Evolutionary conservation across 805 yeast genomes (phyloP).

Genomic region (Yarrowia sp.): DNA sequence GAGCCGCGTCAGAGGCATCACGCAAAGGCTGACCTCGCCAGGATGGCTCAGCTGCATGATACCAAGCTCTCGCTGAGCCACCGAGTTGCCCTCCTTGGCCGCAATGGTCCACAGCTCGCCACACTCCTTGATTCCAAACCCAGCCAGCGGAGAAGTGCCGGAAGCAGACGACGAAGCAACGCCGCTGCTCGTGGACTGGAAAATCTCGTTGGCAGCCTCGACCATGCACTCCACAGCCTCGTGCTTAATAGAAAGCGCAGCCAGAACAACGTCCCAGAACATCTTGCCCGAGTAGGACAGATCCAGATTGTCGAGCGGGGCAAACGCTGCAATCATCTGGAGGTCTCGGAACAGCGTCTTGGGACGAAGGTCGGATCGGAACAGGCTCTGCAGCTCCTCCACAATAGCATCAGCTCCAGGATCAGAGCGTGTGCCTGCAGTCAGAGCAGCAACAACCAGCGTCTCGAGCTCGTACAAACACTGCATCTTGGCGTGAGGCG

Average conservation of each 20-base stretch:
- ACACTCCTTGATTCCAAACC: conserved; percentile 33
- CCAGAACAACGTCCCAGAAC: conserved; percentile 42
- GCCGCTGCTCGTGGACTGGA: conserved; percentile 30
- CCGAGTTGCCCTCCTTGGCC: conserved; percentile 35
- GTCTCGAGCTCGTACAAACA: conserved; percentile 34
- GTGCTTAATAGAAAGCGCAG: conserved; percentile 37
- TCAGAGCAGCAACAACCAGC: conserved; percentile 34
- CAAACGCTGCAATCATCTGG: conserved; percentile 39
- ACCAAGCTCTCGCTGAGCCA: conserved; percentile 36
- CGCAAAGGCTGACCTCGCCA: conserved; percentile 32
- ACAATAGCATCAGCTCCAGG: conserved; percentile 39
- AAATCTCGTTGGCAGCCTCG: conserved; percentile 33
- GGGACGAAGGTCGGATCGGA: conserved; percentile 36
- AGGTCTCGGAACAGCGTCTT: conserved; percentile 39
- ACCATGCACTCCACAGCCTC: conserved; percentile 32
- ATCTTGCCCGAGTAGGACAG: conserved; percentile 37
- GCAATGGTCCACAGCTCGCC: conserved; percentile 36
- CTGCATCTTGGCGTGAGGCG: conserved; percentile 35
- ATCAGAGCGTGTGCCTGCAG: conserved; percentile 11
- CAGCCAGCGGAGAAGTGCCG: conserved; percentile 28
- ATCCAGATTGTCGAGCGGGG: conserved; percentile 36
- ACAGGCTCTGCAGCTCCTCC: conserved; percentile 37
- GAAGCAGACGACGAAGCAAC: not conserved
- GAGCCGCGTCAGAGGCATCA: conserved; percentile 33
- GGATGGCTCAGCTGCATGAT: conserved; percentile 37